Evolutionary conservation across 768 basidiomycete genomes (phyloP), one percentile per base, ranked within the genome.

Genomic region (Tylopilus subfusipes): DNA sequence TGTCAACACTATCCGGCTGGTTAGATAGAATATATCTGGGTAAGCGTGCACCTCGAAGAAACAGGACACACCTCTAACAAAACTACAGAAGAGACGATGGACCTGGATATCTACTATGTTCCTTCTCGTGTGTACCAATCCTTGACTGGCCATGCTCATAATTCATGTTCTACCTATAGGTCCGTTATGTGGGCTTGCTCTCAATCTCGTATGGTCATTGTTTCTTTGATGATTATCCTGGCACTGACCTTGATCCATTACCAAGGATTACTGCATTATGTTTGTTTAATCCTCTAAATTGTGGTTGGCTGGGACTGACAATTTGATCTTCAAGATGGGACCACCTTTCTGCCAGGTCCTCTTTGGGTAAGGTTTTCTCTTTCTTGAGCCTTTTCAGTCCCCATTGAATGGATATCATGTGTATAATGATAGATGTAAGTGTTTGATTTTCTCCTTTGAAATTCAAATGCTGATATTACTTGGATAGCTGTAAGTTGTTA

Each of bases 381-480:
- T 9, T 22, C 10, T 4, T n/a, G n/a, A n/a, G n/a, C n/a, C n/a
- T n/a, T n/a, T n/a, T n/a, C n/a, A n/a, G n/a, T n/a, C n/a, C n/a
- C n/a, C n/a, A n/a, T n/a, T n/a, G n/a, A n/a, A n/a, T n/a, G n/a
- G n/a, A n/a, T n/a, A n/a, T n/a, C n/a, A n/a, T n/a, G n/a, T n/a
- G n/a, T n/a, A n/a, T n/a, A n/a, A n/a, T n/a, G n/a, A n/a, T 33
- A 57, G 56, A 50, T 49, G 56, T 57, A 38, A 21, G 53, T 55
- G 3, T 34, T 31, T 16, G 8, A 21, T 42, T 43, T 36, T 16
- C 25, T 44, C 7, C 29, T 12, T 22, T 11, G 8, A 36, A 18
- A 2, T 25, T 9, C 13, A 22, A 12, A 25, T 1, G 25, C 36
- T 44, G 18, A 52, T 31, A 5, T 11, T 16, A 19, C 24, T 30